Percentiles rank a stretch among this genome's conserved stretches.
These are phyloP conservation scores for Entophlyctis luteolus DNA, from an alignment of 192 early-diverging fungal genomes.

Conservation along the genomic window DNA sequence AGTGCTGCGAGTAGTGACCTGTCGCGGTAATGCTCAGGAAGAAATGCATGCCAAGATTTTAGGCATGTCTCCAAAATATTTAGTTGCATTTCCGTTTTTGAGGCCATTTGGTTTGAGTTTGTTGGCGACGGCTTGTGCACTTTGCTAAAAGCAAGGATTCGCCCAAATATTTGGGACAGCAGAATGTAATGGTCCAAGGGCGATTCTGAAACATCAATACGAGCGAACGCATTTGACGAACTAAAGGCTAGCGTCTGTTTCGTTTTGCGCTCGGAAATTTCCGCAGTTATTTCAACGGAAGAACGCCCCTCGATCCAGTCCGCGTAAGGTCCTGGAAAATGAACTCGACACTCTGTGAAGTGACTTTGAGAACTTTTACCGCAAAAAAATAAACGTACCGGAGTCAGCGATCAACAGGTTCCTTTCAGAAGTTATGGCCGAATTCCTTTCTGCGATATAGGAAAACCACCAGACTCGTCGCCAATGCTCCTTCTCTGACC, in stretches of 20 bases:
- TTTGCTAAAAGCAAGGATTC: constrained; percentile 39
- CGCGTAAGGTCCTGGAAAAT: constrained; percentile 27
- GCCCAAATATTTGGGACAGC: constrained; percentile 44
- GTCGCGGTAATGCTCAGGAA: constrained; percentile 29
- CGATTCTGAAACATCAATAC: constrained; percentile 22
- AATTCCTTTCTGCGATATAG: constrained; percentile 41
- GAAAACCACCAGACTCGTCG: constrained; percentile 48
- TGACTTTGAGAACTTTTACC: not conserved
- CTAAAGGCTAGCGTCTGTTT: constrained; percentile 33
- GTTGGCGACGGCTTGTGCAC: constrained; percentile 9
- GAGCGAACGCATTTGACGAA: constrained; percentile 33
- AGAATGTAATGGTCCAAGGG: constrained; percentile 36
- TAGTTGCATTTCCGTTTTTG: constrained; percentile 32
- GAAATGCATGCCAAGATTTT: constrained; percentile 32
- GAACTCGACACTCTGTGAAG: constrained; percentile 41
- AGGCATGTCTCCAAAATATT: constrained; percentile 36
- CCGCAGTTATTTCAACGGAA: not conserved
- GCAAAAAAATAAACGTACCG: not conserved
- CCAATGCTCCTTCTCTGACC: constrained; percentile 42
- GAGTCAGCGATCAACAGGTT: constrained; percentile 40
- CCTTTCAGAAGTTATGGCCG: constrained; percentile 35
- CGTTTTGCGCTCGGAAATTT: not conserved
- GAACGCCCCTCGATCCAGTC: not conserved
- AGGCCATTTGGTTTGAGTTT: not conserved
- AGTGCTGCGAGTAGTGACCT: not conserved